Evolutionary conservation across 257 asterid genomes (phyloP).

Genomic region (Ehretia macrophylla): DNA sequence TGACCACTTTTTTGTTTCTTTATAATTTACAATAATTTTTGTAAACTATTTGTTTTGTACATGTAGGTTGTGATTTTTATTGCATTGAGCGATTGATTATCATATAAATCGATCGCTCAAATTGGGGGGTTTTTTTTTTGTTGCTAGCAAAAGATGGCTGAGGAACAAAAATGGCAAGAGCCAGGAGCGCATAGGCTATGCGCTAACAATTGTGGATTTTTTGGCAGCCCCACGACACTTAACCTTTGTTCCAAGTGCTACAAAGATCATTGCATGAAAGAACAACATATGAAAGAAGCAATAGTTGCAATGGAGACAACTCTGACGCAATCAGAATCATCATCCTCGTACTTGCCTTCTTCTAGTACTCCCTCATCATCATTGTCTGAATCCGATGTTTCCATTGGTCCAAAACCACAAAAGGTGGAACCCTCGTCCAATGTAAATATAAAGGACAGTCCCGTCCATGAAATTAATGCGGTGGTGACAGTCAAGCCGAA

Average conservation of each 20-base stretch:
- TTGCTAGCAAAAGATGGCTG: constrained; percentile 32
- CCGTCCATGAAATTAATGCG: too few relatives aligned
- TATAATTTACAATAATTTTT: constrained; percentile 1
- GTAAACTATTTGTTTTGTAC: neutral
- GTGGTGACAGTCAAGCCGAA: constrained; percentile 11
- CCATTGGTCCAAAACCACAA: neutral
- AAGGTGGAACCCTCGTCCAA: constrained; percentile 2
- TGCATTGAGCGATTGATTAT: constrained; percentile 34
- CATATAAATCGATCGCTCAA: constrained; percentile 32
- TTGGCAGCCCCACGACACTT: constrained; percentile 53
- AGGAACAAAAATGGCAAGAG: constrained; percentile 52
- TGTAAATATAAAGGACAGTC: neutral
- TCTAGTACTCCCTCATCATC: constrained; percentile 4
- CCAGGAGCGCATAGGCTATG: constrained; percentile 40
- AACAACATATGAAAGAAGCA: constrained; percentile 26
- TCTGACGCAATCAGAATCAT: constrained; percentile 15
- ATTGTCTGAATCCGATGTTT: neutral
- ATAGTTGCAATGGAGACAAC: constrained; percentile 27
- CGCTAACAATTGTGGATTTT: constrained; percentile 56
- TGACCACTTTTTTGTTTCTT: neutral
- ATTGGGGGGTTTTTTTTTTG: too few relatives aligned
- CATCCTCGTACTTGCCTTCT: neutral
- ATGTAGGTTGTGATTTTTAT: constrained; percentile 15
- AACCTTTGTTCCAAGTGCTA: constrained; percentile 59
- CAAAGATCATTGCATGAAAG: constrained; percentile 32